Evolutionary conservation across 192 early-diverging fungal species (phyloP).

Genomic region (Umbelopsis ramanniana): DNA sequence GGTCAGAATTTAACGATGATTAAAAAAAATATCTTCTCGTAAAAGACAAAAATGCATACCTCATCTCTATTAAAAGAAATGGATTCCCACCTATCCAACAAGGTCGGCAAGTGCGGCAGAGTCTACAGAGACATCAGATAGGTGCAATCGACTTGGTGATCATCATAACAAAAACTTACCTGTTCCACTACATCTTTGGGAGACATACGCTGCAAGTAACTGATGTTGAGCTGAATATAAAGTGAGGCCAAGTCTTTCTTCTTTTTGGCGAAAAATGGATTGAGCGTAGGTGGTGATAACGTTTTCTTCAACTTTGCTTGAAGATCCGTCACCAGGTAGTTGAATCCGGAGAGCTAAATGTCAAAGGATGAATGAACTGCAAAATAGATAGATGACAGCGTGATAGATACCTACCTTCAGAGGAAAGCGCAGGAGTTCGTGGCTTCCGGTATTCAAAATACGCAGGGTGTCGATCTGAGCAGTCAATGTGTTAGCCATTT

Average conservation of each 20-base stretch:
- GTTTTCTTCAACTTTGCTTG: conserved; percentile 52
- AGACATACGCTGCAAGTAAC: conserved; percentile 41
- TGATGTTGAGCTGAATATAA: conserved; percentile 25
- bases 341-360: conserved; percentile 34
- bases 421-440: neutral
- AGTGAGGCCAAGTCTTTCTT: neutral
- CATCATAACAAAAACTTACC: conserved; percentile 12
- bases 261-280: conserved; percentile 43
- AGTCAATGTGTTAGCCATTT: neutral
- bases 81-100: neutral
- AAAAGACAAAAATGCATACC: no score
- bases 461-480: conserved; percentile 9
- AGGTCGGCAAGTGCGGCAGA: neutral
- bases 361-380: neutral
- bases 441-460: neutral
- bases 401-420: neutral
- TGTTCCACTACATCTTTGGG: conserved; percentile 41
- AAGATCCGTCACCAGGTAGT: conserved; percentile 55
- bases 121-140: neutral
- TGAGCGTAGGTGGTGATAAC: conserved; percentile 29
- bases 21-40: no score
- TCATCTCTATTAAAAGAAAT: neutral
- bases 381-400: neutral
- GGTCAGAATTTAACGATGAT: no score
- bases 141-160: neutral